These are phyloP conservation scores for Huntiella savannae DNA, from an alignment of 2,329 filamentous ascomycete species.

Conservation along the genomic window DNA sequence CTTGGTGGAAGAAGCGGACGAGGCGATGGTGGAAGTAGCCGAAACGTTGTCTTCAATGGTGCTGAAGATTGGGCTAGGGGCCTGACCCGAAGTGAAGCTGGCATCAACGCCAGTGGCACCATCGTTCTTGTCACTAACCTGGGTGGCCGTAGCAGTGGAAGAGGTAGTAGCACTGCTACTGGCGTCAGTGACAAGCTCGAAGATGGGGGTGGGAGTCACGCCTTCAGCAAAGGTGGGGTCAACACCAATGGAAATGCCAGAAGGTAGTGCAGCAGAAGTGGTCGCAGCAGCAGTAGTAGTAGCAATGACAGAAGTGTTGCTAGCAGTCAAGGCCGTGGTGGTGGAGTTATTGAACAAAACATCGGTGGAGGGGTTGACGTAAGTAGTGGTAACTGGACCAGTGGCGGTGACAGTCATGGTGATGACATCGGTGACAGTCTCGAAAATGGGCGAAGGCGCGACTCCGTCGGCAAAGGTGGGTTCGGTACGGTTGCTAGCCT, in stretches of 20 bases:
- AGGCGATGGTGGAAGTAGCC: neutral
- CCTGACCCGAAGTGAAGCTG: slow-evolving; percentile 3
- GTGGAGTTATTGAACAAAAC: slow-evolving; percentile 1
- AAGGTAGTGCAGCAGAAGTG: neutral
- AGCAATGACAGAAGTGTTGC: neutral
- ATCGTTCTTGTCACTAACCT: neutral
- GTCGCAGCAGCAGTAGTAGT: neutral
- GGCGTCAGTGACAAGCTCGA: neutral
- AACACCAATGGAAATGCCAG: neutral
- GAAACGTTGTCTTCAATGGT: neutral
- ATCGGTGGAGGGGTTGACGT: neutral
- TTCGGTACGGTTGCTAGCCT: neutral
- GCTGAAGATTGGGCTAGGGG: slow-evolving; percentile 3
- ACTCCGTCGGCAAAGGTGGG: slow-evolving; percentile 3
- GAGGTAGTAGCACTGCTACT: neutral
- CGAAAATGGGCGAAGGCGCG: slow-evolving; percentile 1
- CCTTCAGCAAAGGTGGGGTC: slow-evolving; percentile 1
- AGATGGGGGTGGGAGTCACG: slow-evolving; percentile 3
- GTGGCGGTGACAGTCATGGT: neutral
- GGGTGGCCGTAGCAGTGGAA: neutral
- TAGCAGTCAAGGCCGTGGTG: neutral
- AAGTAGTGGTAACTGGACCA: neutral
- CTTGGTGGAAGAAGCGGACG: neutral
- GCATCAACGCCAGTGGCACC: slow-evolving; percentile 3
- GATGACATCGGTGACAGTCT: neutral